Conservation (phyloP, 139 green algal genomes). For the Chlamydomonas schloesseri region DNA sequence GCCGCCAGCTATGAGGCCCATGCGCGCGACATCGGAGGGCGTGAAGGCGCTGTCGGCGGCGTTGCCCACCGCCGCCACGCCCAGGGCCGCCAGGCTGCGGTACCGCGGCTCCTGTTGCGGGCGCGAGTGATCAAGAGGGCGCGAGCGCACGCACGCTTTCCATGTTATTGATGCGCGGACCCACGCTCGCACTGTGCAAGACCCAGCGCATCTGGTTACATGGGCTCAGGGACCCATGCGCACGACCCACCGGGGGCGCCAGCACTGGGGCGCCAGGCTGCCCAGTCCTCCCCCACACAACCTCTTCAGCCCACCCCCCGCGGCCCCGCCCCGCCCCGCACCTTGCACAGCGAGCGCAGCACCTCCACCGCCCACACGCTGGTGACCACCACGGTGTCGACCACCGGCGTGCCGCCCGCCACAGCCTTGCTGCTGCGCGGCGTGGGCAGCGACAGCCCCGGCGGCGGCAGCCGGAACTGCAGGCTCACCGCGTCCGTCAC, state of each 20-base stretch:
- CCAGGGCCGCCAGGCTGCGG: constrained; percentile 73
- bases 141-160: no score
- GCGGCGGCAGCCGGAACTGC: constrained; percentile 84
- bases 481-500: constrained; percentile 83
- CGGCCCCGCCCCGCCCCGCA: constrained; percentile 27
- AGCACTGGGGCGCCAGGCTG: no score
- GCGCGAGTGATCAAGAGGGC: not conserved
- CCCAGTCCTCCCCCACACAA: not conserved
- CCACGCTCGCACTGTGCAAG: no score
- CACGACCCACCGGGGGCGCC: no score
- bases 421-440: constrained; percentile 57
- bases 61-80: constrained; percentile 76
- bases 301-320: not conserved
- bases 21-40: constrained; percentile 62
- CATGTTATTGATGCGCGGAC: no score
- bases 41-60: constrained; percentile 60
- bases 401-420: constrained; percentile 65
- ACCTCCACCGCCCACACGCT: constrained; percentile 88
- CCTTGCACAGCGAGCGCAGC: constrained; percentile 77
- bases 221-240: no score
- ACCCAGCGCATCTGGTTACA: no score
- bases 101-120: constrained; percentile 49
- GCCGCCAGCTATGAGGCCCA: constrained; percentile 16
- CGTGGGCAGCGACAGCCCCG: constrained; percentile 60
- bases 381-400: constrained; percentile 79